phyloP scores from a whole-genome alignment of 106 monocot species.

The Iris macrosiphon region DNA sequence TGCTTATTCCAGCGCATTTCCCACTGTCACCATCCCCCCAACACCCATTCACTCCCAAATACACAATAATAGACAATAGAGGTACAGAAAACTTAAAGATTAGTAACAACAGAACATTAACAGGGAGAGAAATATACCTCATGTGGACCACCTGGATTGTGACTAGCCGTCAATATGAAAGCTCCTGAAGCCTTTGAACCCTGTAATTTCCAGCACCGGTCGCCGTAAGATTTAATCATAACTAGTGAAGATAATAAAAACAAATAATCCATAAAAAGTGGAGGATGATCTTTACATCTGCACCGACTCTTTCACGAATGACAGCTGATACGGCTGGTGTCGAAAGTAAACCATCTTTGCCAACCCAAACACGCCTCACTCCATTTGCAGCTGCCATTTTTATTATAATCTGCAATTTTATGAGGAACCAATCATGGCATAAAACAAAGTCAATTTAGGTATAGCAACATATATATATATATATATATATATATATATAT shows the following conservation, averaged over 20 bases:
- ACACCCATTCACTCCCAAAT: no score
- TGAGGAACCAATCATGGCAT: neutral
- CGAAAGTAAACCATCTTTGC: conserved; percentile 84
- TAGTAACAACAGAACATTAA: no score
- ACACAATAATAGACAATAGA: no score
- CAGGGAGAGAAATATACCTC: conserved; percentile 61
- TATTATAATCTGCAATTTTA: conserved; percentile 57
- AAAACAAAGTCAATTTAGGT: no score
- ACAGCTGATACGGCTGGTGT: conserved; percentile 97
- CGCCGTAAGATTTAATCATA: neutral
- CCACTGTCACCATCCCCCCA: no score
- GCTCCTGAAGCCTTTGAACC: conserved; percentile 90
- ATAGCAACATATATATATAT: no score
- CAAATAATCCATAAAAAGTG: neutral
- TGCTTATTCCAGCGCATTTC: no score
- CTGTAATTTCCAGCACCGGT: conserved; percentile 22
- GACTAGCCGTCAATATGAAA: conserved; percentile 97
- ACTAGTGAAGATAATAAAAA: neutral
- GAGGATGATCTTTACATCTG: conserved; percentile 59
- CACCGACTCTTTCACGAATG: conserved; percentile 94
- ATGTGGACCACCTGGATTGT: conserved; percentile 95
- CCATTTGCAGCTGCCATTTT: conserved; percentile 99
- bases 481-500: no score
- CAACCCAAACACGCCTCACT: conserved; percentile 90
- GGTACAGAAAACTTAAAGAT: no score